These are phyloP conservation scores for Plasmodium sp. DNA, from an alignment of 169 alveolate species.

Conservation along the genomic window DNA sequence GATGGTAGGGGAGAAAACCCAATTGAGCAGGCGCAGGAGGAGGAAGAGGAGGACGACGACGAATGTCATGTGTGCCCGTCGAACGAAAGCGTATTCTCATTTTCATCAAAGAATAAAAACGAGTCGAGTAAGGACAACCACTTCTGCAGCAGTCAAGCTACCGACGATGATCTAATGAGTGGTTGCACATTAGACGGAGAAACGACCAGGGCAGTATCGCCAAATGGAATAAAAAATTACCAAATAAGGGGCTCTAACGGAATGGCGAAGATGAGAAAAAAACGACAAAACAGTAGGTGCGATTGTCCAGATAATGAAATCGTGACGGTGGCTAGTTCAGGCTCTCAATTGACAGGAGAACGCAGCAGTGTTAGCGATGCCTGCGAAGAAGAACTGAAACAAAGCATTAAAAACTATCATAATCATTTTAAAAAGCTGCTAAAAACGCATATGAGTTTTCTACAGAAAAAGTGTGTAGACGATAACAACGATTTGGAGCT, in stretches of 20 bases:
- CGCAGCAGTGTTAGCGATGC: not conserved
- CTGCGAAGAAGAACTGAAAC: not conserved
- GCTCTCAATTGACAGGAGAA: not conserved
- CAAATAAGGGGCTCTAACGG: not conserved
- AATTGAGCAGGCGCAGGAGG: not conserved
- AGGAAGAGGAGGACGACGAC: not conserved
- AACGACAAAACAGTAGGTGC: not conserved
- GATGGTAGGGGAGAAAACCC: not conserved
- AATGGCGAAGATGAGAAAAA: not conserved
- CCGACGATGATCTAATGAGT: not conserved
- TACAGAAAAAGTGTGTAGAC: slow-evolving; percentile 3
- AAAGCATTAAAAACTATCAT: slow-evolving; percentile 4
- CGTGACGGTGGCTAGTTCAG: not conserved
- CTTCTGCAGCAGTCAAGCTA: not conserved
- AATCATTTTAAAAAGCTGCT: not conserved
- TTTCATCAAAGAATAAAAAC: slow-evolving; percentile 31
- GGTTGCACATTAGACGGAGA: not conserved
- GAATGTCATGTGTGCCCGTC: not conserved
- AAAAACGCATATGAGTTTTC: not conserved
- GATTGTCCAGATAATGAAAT: not conserved
- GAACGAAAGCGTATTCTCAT: slow-evolving; percentile 20
- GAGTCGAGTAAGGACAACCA: not conserved
- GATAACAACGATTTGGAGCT: slow-evolving; percentile 10
- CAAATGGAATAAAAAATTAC: not conserved
- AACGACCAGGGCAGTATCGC: not conserved